Evolutionary conservation across 2,329 filamentous ascomycete species (phyloP), one percentile per base, ranked within the genome.

Genomic region (Verticillium nonalfalfae): DNA sequence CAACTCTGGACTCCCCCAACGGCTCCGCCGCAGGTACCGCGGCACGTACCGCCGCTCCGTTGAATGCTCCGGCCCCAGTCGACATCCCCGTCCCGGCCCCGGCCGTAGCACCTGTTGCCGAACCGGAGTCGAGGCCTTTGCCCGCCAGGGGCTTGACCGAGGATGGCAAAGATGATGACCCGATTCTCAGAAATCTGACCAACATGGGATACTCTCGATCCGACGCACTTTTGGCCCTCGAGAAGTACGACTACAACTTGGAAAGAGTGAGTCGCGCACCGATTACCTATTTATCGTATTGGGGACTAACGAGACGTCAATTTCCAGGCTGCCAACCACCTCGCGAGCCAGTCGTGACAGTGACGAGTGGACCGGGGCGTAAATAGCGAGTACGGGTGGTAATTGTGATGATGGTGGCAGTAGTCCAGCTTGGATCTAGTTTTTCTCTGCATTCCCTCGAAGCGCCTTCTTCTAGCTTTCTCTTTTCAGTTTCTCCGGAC

Each of bases 171-270:
- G 91, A 96, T 69, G 94, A 98, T 71, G 94, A 98, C 71, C 90
- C 92, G 9, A 94, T 96, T 61, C 78, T 98, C 67, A 96, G 96
- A 80, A 88, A 93, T 68, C 75, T 98, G 70, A 96, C 91, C 1
- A 83, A 85, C 10, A 97, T 98, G 93, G 94, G 94, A 0, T 98
- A 96, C 72, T 77, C 86, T 4, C 83, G 94, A 35, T 78, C 81
- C 7, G 87, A 91, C 58, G 90, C 92, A 15, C 78, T 97, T 39
- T 81, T 81, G 58, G 94, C 95, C 31, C 78, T 98, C 72, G 94
- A 98, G 80, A 93, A 94, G 74, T 97, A 90, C 73, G 93, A 98
- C 77, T 97, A 98, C 76, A 95, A 97, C 74, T 83, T 97, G 72
- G 93, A 97, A 76, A 92, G 91, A 85, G 94, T 97, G 78, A 78